Evolutionary conservation across 805 yeast genomes (phyloP).

Genomic region (Yarrowia sp.): DNA sequence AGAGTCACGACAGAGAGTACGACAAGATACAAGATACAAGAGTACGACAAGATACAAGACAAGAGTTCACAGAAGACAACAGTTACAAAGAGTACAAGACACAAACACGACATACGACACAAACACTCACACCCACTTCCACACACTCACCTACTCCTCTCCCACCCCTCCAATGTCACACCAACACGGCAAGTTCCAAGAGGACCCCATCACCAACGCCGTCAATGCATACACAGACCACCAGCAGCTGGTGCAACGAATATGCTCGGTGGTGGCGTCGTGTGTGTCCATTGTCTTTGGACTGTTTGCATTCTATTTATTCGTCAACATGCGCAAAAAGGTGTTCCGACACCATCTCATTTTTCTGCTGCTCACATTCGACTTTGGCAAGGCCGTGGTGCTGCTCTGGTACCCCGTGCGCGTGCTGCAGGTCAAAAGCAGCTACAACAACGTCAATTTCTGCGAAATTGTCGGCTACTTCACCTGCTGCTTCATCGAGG

Average conservation of each 20-base stretch:
- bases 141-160: not conserved
- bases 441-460: slow-evolving; percentile 48
- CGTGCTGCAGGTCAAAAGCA: slow-evolving; percentile 42
- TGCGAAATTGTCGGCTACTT: slow-evolving; percentile 72
- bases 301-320: slow-evolving; percentile 56
- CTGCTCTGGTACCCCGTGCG: slow-evolving; percentile 65
- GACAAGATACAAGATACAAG: no score
- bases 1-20: no score
- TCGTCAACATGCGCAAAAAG: slow-evolving; percentile 35
- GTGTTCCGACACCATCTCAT: slow-evolving; percentile 49
- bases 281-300: slow-evolving; percentile 52
- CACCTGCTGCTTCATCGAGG: slow-evolving; percentile 73
- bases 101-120: not conserved
- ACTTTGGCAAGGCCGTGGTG: slow-evolving; percentile 65
- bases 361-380: slow-evolving; percentile 60
- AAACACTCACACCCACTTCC: not conserved
- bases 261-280: slow-evolving; percentile 49
- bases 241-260: slow-evolving; percentile 36
- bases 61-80: no score
- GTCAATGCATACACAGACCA: slow-evolving; percentile 29
- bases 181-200: slow-evolving; percentile 20
- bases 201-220: slow-evolving; percentile 26
- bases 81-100: not conserved
- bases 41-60: no score
- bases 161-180: not conserved